Percentiles rank a stretch among this genome's conserved stretches.
These are phyloP conservation scores for Anthostomella pinea DNA, from an alignment of 2,329 filamentous ascomycete species.

Conservation along the genomic window DNA sequence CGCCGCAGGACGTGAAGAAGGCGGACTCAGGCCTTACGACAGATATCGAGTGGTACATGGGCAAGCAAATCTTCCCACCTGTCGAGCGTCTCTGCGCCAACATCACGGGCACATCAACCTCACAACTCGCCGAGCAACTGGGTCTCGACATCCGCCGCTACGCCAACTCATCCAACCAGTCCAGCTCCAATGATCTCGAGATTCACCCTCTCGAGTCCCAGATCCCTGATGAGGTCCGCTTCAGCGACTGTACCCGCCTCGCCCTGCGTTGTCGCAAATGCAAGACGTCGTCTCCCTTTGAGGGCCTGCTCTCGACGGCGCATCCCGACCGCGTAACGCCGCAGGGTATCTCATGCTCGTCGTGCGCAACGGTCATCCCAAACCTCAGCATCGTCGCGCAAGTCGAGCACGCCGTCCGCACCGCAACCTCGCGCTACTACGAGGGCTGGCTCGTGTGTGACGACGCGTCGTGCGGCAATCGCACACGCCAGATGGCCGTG, in stretches of 20 bases:
- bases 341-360: slow-evolving; percentile 70
- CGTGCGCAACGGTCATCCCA: slow-evolving; percentile 63
- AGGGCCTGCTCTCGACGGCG: slow-evolving; percentile 63
- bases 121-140: slow-evolving; percentile 86
- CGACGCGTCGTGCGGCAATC: slow-evolving; percentile 79
- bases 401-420: slow-evolving; percentile 78
- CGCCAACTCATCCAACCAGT: slow-evolving; percentile 49
- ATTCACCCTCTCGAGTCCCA: slow-evolving; percentile 93
- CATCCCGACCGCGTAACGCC: slow-evolving; percentile 59
- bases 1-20: slow-evolving; percentile 81
- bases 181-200: slow-evolving; percentile 58
- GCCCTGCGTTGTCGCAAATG: slow-evolving; percentile 79
- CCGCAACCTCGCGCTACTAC: slow-evolving; percentile 80
- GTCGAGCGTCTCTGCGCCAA: slow-evolving; percentile 97
- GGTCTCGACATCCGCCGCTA: slow-evolving; percentile 90
- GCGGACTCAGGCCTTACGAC: slow-evolving; percentile 71
- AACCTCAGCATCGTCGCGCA: slow-evolving; percentile 80
- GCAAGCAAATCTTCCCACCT: slow-evolving; percentile 97
- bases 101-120: slow-evolving; percentile 86
- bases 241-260: slow-evolving; percentile 75
- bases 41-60: slow-evolving; percentile 96
- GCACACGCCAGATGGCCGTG: slow-evolving; percentile 88
- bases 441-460: slow-evolving; percentile 89
- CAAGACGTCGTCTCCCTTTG: slow-evolving; percentile 68
- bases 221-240: slow-evolving; percentile 86